A percentile compares a stretch with the other conserved stretches of the same genome.
Evolutionary conservation across 192 early-diverging fungal genomes (phyloP).

Genomic region (Obelidium mucronatum): DNA sequence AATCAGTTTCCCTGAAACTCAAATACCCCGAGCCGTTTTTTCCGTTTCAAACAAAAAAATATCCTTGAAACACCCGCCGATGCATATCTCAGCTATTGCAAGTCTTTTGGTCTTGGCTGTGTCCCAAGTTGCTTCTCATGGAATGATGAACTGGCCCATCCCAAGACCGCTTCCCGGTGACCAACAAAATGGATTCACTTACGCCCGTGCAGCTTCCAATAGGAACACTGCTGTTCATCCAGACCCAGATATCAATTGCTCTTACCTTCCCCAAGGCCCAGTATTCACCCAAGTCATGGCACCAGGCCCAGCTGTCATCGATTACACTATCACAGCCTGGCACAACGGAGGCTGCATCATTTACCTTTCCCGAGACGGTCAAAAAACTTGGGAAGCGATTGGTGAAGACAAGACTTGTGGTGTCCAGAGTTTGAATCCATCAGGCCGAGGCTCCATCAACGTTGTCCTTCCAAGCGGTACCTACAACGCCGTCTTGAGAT

Average conservation of each 20-base stretch:
- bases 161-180: conserved; percentile 1
- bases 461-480: conserved; percentile 19
- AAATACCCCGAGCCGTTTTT: too few species aligned
- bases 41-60: too few species aligned
- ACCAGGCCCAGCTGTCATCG: conserved; percentile 2
- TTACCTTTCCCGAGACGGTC: conserved; percentile 13
- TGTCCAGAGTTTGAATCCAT: not conserved
- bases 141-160: conserved; percentile 22
- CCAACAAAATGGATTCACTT: conserved; percentile 34
- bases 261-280: conserved; percentile 20
- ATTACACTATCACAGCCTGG: conserved; percentile 29
- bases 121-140: conserved; percentile 22
- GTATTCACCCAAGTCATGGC: conserved; percentile 4
- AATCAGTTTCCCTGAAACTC: too few species aligned
- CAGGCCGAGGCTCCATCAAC: conserved; percentile 9
- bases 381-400: conserved; percentile 15
- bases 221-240: not conserved
- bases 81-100: too few species aligned
- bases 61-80: too few species aligned
- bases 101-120: not conserved
- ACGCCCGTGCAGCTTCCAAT: conserved; percentile 21
- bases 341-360: conserved; percentile 33
- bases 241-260: conserved; percentile 29
- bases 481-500: conserved; percentile 18
- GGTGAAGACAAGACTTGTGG: conserved; percentile 28